phyloP scores from a whole-genome alignment of 805 yeast genomes.

The Pichia phayaonensis region DNA sequence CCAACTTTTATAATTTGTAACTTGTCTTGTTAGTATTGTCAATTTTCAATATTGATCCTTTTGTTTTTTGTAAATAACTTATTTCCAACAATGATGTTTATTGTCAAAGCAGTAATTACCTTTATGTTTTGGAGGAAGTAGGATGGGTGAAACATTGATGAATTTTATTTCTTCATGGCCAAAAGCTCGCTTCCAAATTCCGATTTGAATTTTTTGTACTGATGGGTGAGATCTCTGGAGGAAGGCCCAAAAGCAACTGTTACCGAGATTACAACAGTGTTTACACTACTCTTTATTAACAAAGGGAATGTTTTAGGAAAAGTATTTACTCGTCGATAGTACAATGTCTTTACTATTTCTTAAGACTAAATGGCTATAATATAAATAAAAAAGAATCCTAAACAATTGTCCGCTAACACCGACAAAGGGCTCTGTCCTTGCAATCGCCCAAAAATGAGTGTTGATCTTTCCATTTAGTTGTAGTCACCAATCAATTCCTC shows the following conservation, averaged over 20 bases:
- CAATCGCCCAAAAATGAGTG: neutral
- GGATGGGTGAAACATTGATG: no score
- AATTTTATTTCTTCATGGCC: neutral
- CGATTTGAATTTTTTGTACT: neutral
- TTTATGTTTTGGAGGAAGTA: no score
- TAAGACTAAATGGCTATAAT: no score
- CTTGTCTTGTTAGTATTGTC: neutral
- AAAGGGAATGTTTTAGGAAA: no score
- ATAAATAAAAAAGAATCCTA: no score
- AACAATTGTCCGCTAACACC: neutral
- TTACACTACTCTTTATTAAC: no score
- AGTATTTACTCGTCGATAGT: no score
- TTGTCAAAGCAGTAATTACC: neutral
- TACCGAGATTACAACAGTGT: neutral
- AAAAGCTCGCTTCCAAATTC: neutral
- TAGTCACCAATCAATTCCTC: constrained; percentile 10
- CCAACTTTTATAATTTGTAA: no score
- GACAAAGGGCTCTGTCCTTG: neutral
- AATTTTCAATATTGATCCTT: neutral
- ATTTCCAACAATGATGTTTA: neutral
- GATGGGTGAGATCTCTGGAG: no score
- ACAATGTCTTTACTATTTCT: no score
- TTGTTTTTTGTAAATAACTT: neutral
- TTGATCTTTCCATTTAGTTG: neutral
- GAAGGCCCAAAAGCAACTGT: neutral